Evolutionary conservation across 108 stramenopile genomes (phyloP), one percentile per base, ranked within the genome.

Genomic region (Fragilariopsis cylindrus): DNA sequence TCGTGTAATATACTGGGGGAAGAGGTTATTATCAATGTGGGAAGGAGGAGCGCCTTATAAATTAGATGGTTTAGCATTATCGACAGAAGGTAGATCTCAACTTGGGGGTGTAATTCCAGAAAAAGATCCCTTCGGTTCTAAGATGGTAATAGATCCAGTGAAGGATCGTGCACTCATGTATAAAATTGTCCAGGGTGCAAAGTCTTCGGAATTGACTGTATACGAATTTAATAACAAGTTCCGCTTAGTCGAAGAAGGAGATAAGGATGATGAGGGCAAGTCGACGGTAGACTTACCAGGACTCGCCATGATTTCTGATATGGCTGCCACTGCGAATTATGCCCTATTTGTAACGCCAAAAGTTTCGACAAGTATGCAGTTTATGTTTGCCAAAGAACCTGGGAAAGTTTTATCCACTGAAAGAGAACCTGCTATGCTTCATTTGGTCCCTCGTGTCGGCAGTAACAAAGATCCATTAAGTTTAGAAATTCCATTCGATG

Each of bases 31-130:
- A 12, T 80, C 90, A 12, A 43, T 91, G 65, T 95, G 91, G 90
- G 89, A 89, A 74, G 91, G 94, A 21, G 91, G 91, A 2, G 79
- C 88, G 54, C 94, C 94, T 12, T 91, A 90, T 78, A 95, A 95
- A 78, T 44, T 95, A 60, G 91, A 95, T 74, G 75, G 82, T 15
- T 62, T 92, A 56, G 88, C 88, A 40, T 62, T 95, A 62, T 86
- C 87, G 9, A 95, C 94, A 19, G 91, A 91, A 71, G 94, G 94
- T 39, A 67, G 88, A 62, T 87, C 87, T 4, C 88, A 86, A 60
- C 75, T 95, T 8, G 94, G 93, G 11, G 93, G 94, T 50, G 87
- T 92, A n/a, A 75, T 87, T 44, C 81, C 83, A 68, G 91, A 92
- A 56, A 70, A 78, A 7, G 84, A 82, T 78, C 82, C 93, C 3